These are phyloP conservation scores for Cadophora sp. DNA, from an alignment of 2,329 filamentous ascomycete genomes.

Conservation along the genomic window DNA sequence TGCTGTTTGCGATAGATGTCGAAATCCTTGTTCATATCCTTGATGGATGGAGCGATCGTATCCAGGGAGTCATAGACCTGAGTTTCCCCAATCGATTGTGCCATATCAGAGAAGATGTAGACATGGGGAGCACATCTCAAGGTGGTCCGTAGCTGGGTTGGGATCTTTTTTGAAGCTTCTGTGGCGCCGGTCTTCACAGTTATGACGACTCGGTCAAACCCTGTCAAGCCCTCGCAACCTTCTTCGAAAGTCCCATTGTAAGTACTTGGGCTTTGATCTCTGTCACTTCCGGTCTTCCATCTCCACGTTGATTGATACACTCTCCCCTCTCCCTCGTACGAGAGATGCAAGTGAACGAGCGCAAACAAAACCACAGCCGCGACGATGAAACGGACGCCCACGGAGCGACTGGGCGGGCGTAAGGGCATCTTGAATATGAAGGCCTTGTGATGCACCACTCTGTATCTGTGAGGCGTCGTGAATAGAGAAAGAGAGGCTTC, in stretches of 20 bases:
- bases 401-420: constrained; percentile 15
- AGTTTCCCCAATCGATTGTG: constrained; percentile 53
- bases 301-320: constrained; percentile 13
- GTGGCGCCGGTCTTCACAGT: constrained; percentile 64
- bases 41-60: constrained; percentile 47
- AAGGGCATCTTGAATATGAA: constrained; percentile 6
- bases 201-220: constrained; percentile 41
- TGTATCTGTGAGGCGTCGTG: neutral
- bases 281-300: constrained; percentile 3
- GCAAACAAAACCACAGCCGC: neutral
- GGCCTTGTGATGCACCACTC: too few species aligned
- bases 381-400: constrained; percentile 6
- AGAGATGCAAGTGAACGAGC: constrained; percentile 13
- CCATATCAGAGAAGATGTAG: constrained; percentile 64
- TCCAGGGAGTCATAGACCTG: constrained; percentile 56
- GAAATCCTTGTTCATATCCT: constrained; percentile 56
- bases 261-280: neutral
- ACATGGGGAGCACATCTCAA: constrained; percentile 57
- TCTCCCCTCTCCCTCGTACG: constrained; percentile 3
- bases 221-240: constrained; percentile 11
- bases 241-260: neutral
- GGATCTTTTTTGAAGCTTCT: constrained; percentile 58
- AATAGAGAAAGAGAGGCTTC: neutral
- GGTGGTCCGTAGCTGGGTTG: constrained; percentile 60
- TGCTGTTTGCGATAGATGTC: constrained; percentile 51